Conservation (phyloP, 805 yeast species). For the Teunomyces panamensis region DNA sequence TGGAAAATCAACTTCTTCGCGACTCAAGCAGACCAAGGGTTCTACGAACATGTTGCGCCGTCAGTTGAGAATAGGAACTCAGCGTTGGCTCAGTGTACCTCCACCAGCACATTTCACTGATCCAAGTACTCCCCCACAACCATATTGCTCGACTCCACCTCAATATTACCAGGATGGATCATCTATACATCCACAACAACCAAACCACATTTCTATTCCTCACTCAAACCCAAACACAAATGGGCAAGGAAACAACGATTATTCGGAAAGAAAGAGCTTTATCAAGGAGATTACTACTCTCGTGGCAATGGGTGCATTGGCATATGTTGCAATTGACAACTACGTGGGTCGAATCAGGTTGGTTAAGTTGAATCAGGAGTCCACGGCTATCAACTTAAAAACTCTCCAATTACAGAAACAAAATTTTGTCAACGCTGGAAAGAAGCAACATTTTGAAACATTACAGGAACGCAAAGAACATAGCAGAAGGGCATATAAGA, state of each 20-base stretch:
- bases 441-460: constrained; percentile 51
- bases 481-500: constrained; percentile 50
- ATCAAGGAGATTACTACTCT: constrained; percentile 17
- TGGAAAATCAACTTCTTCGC: background rate
- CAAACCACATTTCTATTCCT: background rate
- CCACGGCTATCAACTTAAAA: constrained; percentile 35
- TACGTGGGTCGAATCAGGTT: constrained; percentile 40
- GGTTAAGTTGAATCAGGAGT: constrained; percentile 33
- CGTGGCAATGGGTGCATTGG: constrained; percentile 41
- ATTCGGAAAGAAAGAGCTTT: background rate
- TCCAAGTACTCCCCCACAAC: constrained; percentile 18
- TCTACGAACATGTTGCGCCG: background rate
- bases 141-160: constrained; percentile 6
- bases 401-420: constrained; percentile 43
- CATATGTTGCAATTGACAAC: constrained; percentile 52
- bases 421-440: constrained; percentile 48
- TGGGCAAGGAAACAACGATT: background rate
- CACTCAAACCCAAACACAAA: background rate
- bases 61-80: background rate
- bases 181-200: background rate
- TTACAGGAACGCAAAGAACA: constrained; percentile 49
- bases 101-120: constrained; percentile 26
- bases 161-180: background rate
- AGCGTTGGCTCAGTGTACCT: background rate
- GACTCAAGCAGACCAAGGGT: background rate